These are phyloP conservation scores for Colletotrichum lupini DNA, from an alignment of 2,329 filamentous ascomycete species.

Conservation along the genomic window DNA sequence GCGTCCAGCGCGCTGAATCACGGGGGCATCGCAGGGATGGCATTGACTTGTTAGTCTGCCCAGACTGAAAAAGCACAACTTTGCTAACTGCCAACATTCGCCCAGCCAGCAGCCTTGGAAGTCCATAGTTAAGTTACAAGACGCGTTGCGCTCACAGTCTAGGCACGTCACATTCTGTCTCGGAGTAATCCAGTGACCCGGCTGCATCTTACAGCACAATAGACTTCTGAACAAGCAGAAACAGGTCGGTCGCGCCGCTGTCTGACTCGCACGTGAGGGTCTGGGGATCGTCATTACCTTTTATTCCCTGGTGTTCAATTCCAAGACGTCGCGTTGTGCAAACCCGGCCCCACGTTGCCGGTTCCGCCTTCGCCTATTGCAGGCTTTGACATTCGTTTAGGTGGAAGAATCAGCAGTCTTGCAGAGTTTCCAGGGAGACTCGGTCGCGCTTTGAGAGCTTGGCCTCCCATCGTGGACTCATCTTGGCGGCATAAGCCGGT, in stretches of 20 bases:
- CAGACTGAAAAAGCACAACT: neutral
- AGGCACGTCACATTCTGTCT: too few species aligned
- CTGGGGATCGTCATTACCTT: slow-evolving; percentile 21
- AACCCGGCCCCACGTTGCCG: slow-evolving; percentile 13
- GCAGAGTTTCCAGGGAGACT: neutral
- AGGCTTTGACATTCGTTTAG: neutral
- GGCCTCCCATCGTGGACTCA: neutral
- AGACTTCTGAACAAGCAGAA: neutral
- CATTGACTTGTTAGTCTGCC: neutral
- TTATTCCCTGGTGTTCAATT: slow-evolving; percentile 3
- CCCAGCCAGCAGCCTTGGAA: neutral
- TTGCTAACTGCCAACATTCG: neutral
- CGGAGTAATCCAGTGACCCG: neutral
- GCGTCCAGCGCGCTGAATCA: neutral
- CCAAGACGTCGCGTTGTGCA: neutral
- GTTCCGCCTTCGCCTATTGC: neutral
- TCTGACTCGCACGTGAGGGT: slow-evolving; percentile 32
- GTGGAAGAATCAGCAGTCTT: neutral
- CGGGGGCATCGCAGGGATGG: neutral
- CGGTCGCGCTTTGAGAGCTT: slow-evolving; percentile 6
- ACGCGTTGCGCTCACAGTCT: neutral
- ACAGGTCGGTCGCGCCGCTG: slow-evolving; percentile 5
- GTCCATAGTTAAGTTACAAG: neutral
- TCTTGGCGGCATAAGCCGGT: slow-evolving; percentile 17
- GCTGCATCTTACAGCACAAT: neutral